phyloP scores from a whole-genome alignment of 805 yeast species.

The Metschnikowia lochheadii region DNA sequence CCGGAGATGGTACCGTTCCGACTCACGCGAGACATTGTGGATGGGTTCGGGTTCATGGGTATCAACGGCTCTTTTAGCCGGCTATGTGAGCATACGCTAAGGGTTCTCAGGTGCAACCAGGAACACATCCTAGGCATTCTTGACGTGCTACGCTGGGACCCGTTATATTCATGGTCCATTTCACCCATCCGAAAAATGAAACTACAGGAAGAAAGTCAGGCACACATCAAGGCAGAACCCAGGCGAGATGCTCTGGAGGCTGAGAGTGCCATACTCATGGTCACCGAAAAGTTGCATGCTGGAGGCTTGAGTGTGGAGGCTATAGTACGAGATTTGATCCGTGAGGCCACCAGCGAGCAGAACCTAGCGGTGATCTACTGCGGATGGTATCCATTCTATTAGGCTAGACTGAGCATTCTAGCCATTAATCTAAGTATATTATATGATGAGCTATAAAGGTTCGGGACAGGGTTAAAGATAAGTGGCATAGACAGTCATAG shows the following conservation, averaged over 20 bases:
- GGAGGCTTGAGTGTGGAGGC: constrained; percentile 78
- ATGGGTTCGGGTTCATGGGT: constrained; percentile 90
- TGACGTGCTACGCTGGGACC: constrained; percentile 87
- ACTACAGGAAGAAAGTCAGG: constrained; percentile 42
- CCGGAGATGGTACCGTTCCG: constrained; percentile 96
- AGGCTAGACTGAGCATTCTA: background rate
- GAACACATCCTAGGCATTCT: constrained; percentile 75
- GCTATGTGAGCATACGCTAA: constrained; percentile 69
- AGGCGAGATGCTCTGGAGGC: constrained; percentile 64
- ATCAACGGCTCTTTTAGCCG: constrained; percentile 70
- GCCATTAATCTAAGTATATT: too few species aligned
- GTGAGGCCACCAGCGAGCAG: constrained; percentile 63
- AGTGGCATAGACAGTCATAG: too few species aligned
- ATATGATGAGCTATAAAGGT: too few species aligned
- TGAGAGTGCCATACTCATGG: constrained; percentile 68
- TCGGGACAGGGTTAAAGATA: too few species aligned
- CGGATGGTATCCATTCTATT: constrained; percentile 84
- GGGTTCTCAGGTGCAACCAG: constrained; percentile 59
- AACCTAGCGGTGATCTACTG: constrained; percentile 72
- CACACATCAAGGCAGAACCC: constrained; percentile 17
- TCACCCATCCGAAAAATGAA: constrained; percentile 65
- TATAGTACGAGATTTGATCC: constrained; percentile 71
- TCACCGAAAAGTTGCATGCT: constrained; percentile 62
- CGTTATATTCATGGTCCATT: constrained; percentile 85
- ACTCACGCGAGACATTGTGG: constrained; percentile 82